Evolutionary conservation across 179 eudicot genomes (phyloP), one percentile per base, ranked within the genome.

Genomic region (Beta lomatogona): DNA sequence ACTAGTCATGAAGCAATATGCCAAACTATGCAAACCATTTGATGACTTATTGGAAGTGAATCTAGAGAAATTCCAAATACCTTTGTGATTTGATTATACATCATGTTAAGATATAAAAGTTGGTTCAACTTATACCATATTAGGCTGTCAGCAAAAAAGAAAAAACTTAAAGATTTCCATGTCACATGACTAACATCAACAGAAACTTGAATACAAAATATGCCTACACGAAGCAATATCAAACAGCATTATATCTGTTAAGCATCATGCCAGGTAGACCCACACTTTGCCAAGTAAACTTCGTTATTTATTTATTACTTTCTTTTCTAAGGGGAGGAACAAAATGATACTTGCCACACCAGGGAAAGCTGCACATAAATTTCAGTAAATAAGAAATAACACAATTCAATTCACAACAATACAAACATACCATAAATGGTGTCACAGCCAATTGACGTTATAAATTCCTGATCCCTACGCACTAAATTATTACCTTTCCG

Each of bases 401-500:
- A 16, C 10, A 50, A 31, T 3, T 72, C 8, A 52, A 52, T 54
- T 41, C 44, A 73, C 12, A 44, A 12, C 58, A 21, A 46, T 12
- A 71, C 25, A 48, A 46, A n/a, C 54, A 48, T 11, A 48, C 57
- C 75, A 71, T 21, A 71, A 21, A 71, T 46, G 31, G 59, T 50
- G 36, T 57, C 58, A 67, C 45, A 13, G 19, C 50, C 10, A n/a
- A 44, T 6, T 19, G 25, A 25, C 46, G 3, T 12, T 0, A 28
- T 22, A 5, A 9, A 46, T 18, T 21, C 41, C 41, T 16, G 9
- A n/a, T 50, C 5, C 73, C 3, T 11, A 59, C 60, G 57, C 63
- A 80, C 4, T 50, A 36, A 14, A 60, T n/a, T 45, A 50, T 84
- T 84, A 93, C 98, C 99, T 92, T 82, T 86, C 4, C 84, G 81